A percentile compares a stretch with the other conserved stretches of the same genome.
Evolutionary conservation across 2,329 filamentous ascomycete species (phyloP).

Genomic region (Capronia epimyces): DNA sequence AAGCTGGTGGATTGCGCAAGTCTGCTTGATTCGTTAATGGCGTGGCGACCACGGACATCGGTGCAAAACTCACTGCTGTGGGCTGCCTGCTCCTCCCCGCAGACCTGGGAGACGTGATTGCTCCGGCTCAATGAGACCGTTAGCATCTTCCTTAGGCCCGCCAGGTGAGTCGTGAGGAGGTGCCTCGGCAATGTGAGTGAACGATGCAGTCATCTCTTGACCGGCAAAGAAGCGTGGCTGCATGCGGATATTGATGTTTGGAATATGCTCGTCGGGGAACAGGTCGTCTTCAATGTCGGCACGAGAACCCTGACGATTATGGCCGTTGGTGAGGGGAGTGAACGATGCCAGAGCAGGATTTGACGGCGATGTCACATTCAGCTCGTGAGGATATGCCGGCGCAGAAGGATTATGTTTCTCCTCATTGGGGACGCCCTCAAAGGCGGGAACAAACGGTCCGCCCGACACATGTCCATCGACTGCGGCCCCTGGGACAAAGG

Average conservation of each 20-base stretch:
- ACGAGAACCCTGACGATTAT: constrained; percentile 21
- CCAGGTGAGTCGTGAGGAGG: constrained; percentile 5
- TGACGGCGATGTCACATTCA: constrained; percentile 11
- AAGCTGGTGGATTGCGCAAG: constrained; percentile 18
- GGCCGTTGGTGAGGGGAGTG: constrained; percentile 19
- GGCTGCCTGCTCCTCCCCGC: constrained; percentile 26
- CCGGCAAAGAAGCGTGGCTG: constrained; percentile 16
- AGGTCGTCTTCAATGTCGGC: constrained; percentile 25
- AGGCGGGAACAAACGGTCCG: constrained; percentile 10
- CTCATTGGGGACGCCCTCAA: constrained; percentile 8
- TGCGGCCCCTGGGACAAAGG: constrained; percentile 10
- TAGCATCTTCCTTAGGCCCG: constrained; percentile 5
- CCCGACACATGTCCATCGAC: constrained; percentile 9
- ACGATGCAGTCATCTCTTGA: constrained; percentile 6
- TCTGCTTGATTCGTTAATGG: constrained; percentile 14
- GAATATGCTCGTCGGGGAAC: constrained; percentile 28
- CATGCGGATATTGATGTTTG: constrained; percentile 28
- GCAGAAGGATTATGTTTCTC: not conserved
- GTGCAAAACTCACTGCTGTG: constrained; percentile 22
- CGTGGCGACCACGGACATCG: not conserved
- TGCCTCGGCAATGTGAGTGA: constrained; percentile 5
- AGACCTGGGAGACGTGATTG: constrained; percentile 18
- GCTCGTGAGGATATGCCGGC: constrained; percentile 2
- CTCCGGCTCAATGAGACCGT: not conserved
- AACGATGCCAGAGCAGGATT: not conserved